Evolutionary conservation across 2,329 filamentous ascomycete genomes (phyloP).

Genomic region (Hyphodiscus sp.): DNA sequence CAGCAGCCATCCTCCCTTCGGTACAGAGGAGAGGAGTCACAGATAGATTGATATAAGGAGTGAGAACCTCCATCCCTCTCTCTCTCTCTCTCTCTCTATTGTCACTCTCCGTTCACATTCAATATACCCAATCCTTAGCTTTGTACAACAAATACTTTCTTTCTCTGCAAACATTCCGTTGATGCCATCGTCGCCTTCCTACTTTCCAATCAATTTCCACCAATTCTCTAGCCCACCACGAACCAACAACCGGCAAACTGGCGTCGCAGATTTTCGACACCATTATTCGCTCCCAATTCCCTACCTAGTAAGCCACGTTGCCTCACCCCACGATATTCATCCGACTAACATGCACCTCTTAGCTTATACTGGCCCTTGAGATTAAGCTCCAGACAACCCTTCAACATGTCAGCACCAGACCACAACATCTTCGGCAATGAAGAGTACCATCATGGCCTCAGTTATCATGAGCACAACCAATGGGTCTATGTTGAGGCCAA

Average conservation of each 20-base stretch:
- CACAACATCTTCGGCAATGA: background rate
- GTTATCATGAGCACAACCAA: slow-evolving; percentile 15
- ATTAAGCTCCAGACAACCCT: background rate
- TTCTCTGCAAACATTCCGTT: background rate
- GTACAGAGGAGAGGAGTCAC: too few species aligned
- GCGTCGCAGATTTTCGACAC: background rate
- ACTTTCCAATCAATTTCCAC: background rate
- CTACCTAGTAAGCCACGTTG: background rate
- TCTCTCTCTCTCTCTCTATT: background rate
- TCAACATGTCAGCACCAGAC: background rate
- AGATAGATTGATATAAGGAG: too few species aligned
- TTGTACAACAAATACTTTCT: background rate
- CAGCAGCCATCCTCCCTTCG: background rate
- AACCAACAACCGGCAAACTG: background rate
- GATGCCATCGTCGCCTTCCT: background rate
- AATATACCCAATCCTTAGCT: background rate
- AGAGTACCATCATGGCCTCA: background rate
- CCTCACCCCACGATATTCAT: background rate
- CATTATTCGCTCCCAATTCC: background rate
- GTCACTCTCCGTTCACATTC: background rate
- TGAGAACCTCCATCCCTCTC: background rate
- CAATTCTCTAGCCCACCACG: background rate
- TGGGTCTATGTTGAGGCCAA: slow-evolving; percentile 18
- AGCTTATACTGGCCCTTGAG: background rate
- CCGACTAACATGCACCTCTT: background rate